A percentile compares a stretch with the other conserved stretches of the same genome.
Evolutionary conservation across 768 basidiomycete species (phyloP).

Genomic region (Amyloporia xantha): DNA sequence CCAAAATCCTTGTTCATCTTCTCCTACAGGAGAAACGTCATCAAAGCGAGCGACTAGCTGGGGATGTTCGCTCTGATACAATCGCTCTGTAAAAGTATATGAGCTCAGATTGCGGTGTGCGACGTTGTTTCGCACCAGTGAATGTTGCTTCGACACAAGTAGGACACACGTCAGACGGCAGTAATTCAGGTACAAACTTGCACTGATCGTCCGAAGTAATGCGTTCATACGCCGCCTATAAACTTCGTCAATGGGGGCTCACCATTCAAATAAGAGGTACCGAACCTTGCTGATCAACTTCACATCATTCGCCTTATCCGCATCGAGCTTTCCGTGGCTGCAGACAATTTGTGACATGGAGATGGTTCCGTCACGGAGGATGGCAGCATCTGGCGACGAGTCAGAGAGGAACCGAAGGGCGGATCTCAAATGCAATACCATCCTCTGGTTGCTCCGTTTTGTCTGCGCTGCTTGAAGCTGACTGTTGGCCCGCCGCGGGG

Average conservation of each 20-base stretch:
- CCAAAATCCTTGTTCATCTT: constrained; percentile 49
- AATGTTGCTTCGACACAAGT: constrained; percentile 53
- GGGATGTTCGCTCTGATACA: constrained; percentile 67
- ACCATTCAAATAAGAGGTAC: neutral
- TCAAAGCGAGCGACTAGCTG: constrained; percentile 55
- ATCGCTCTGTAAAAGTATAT: constrained; percentile 40
- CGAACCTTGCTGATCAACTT: constrained; percentile 59
- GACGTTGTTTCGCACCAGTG: no score
- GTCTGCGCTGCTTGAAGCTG: no score
- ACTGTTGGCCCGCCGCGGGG: no score
- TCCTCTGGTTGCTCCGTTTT: no score
- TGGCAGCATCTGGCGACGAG: neutral
- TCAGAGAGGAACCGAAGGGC: no score
- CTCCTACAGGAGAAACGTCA: constrained; percentile 36
- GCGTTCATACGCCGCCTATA: constrained; percentile 38
- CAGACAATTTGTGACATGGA: constrained; percentile 37
- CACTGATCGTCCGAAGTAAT: constrained; percentile 36
- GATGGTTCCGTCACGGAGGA: neutral
- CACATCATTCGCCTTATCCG: constrained; percentile 51
- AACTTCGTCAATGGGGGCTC: constrained; percentile 1
- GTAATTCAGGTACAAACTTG: constrained; percentile 41
- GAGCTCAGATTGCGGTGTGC: neutral
- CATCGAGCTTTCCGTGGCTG: constrained; percentile 55
- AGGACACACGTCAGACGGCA: constrained; percentile 49
- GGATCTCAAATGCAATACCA: no score